Evolutionary conservation across 2,329 filamentous ascomycete genomes (phyloP).

Genomic region (Sarocladium strictum): DNA sequence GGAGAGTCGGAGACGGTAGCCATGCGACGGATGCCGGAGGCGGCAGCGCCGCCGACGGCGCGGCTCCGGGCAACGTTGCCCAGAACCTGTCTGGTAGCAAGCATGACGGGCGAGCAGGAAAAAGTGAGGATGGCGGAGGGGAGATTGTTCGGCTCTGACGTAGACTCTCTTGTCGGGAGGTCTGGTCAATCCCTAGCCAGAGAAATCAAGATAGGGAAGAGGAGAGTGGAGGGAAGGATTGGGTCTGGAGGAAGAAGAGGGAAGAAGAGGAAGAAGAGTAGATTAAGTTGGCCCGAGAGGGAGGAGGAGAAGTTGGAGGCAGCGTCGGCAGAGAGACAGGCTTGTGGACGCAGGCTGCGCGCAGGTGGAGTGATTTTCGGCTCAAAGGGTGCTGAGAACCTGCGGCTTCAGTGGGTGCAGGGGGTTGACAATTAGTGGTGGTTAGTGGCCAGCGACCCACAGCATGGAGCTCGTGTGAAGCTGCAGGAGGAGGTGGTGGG

Average conservation of each 20-base stretch:
- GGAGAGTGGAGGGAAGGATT: conserved; percentile 2
- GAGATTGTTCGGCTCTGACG: conserved; percentile 1
- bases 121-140: conserved; percentile 7
- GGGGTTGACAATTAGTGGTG: too few species aligned
- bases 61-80: conserved; percentile 57
- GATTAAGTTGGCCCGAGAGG: conserved; percentile 1
- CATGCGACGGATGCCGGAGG: conserved; percentile 60
- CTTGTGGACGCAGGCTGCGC: neutral
- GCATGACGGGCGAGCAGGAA: too few species aligned
- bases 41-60: conserved; percentile 47
- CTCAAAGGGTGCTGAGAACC: neutral
- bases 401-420: neutral
- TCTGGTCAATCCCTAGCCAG: conserved; percentile 6
- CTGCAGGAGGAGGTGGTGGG: neutral
- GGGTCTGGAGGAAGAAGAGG: neutral
- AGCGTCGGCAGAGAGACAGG: conserved; percentile 6
- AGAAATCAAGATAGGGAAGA: conserved; percentile 1
- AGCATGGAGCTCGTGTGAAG: neutral
- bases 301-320: conserved; percentile 1
- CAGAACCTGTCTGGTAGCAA: conserved; percentile 66
- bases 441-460: neutral
- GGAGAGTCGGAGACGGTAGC: conserved; percentile 82
- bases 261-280: conserved; percentile 2
- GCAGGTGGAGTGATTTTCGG: conserved; percentile 9
- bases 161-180: conserved; percentile 2